Evolutionary conservation across 371 early-diverging fungal species (phyloP).

Genomic region (Thermomucor indicae-seudaticae): DNA sequence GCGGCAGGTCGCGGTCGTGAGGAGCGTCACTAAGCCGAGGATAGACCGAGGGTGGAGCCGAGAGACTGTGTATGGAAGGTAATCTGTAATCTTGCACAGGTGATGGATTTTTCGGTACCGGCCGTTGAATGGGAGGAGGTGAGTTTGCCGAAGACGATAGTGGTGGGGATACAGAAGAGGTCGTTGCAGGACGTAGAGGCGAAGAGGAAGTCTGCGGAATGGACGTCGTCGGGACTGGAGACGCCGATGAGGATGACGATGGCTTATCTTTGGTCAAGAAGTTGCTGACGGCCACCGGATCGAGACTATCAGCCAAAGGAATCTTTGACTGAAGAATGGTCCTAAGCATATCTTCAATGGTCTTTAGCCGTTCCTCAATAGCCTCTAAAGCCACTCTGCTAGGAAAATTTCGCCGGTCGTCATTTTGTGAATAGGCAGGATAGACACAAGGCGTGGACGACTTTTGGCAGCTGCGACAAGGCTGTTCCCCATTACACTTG

Average conservation of each 20-base stretch:
- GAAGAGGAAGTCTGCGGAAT: neutral
- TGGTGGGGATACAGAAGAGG: slow-evolving; percentile 2
- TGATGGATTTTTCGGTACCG: slow-evolving; percentile 4
- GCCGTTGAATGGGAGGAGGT: slow-evolving; percentile 8
- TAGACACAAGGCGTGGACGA: slow-evolving; percentile 37
- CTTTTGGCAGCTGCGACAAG: slow-evolving; percentile 50
- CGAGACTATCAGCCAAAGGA: slow-evolving; percentile 11
- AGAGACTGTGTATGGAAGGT: slow-evolving; percentile 34
- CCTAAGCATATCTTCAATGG: slow-evolving; percentile 43
- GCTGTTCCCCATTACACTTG: slow-evolving; percentile 49
- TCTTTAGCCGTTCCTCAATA: slow-evolving; percentile 40
- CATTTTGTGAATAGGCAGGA: slow-evolving; percentile 16
- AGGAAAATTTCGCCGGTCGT: slow-evolving; percentile 32
- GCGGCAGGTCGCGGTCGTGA: slow-evolving; percentile 20
- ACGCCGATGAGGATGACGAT: neutral
- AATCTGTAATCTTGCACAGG: slow-evolving; percentile 18
- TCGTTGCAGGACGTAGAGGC: neutral
- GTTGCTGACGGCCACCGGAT: slow-evolving; percentile 20
- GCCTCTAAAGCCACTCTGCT: slow-evolving; percentile 37
- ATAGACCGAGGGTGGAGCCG: slow-evolving; percentile 19
- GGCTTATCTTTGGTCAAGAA: slow-evolving; percentile 15
- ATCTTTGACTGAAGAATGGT: slow-evolving; percentile 25
- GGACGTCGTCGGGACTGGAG: slow-evolving; percentile 9
- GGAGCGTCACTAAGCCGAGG: slow-evolving; percentile 3
- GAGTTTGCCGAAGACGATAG: neutral